These are phyloP conservation scores for Beauveria medogensis DNA, from an alignment of 2,329 filamentous ascomycete genomes.

Conservation along the genomic window DNA sequence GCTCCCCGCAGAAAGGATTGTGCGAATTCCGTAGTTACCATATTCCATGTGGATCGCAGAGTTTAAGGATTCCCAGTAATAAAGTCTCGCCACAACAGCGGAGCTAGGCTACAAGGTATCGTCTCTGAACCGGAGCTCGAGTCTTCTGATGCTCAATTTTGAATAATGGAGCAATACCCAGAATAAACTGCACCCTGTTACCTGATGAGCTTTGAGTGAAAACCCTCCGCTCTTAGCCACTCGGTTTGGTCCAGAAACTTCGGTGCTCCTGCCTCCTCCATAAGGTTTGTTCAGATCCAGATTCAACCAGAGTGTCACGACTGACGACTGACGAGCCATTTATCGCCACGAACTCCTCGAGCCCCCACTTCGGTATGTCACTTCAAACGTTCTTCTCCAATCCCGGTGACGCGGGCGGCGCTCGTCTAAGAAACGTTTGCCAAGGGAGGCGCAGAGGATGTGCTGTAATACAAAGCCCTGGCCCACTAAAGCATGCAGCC, in stretches of 20 bases:
- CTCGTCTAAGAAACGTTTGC: background rate
- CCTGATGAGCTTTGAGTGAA: background rate
- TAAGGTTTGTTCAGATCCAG: background rate
- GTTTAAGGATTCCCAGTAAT: background rate
- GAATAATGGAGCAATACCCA: background rate
- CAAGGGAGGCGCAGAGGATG: constrained; percentile 1
- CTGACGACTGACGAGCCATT: background rate
- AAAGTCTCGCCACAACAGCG: background rate
- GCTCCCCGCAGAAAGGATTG: background rate
- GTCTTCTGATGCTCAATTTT: background rate
- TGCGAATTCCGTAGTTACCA: too few relatives aligned
- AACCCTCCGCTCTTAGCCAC: background rate
- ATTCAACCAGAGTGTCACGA: background rate
- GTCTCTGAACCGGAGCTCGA: background rate
- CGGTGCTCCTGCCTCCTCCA: background rate
- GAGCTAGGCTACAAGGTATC: background rate
- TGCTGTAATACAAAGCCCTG: constrained; percentile 7
- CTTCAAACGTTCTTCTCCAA: background rate
- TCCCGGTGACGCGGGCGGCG: background rate
- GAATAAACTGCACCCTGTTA: too few relatives aligned
- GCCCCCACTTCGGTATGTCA: background rate
- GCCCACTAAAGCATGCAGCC: constrained; percentile 10
- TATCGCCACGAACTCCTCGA: background rate
- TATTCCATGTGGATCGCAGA: background rate
- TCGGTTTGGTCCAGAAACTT: background rate